Evolutionary conservation across 2,329 filamentous ascomycete genomes (phyloP), one percentile per base, ranked within the genome.

Genomic region (Coniosporium tulheliwenetii): DNA sequence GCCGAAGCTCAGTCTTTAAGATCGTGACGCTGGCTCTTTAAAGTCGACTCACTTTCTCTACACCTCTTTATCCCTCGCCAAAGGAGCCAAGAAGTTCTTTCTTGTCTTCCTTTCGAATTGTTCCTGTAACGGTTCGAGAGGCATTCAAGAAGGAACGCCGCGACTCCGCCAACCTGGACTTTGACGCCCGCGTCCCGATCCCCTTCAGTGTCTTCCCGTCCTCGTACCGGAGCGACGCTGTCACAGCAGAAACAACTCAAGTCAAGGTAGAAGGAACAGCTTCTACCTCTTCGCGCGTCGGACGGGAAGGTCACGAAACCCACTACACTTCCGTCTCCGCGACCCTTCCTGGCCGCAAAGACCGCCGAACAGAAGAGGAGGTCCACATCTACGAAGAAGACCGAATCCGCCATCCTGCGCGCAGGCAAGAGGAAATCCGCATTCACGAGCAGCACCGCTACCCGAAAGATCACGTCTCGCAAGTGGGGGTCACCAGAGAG

Each of bases 151-250:
- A 77, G 72, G 73, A 76, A 69, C 77, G 70, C 69, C 66, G 65
- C 63, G 69, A 78, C 82, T 79, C 79, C 81, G 85, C 72, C 85
- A 95, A 85, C 75, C 87, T 95, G 87, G 87, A 95, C 85, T 95
- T 93, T 91, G 87, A 94, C 83, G 86, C 87, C 71, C 84, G 86
- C 70, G 84, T 95, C 70, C 85, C 89, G 75, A 91, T 96, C 71
- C 89, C 89, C 72, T 93, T 95, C 80, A 95, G 86, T 84, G 83
- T 95, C 82, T 95, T 96, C 79, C 89, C 89, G 74, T 94, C 86
- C 69, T 85, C 86, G 70, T 96, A 95, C 77, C 78, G 82, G 69
- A 79, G 73, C 74, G 75, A 77, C 70, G 71, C 72, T 69, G 71
- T 57, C 51, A 52, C 72, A 65, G 69, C 63, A 60, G 67, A 74